phyloP scores from a whole-genome alignment of 2,329 filamentous ascomycete genomes.

The Sarocladiaceae sp. region DNA sequence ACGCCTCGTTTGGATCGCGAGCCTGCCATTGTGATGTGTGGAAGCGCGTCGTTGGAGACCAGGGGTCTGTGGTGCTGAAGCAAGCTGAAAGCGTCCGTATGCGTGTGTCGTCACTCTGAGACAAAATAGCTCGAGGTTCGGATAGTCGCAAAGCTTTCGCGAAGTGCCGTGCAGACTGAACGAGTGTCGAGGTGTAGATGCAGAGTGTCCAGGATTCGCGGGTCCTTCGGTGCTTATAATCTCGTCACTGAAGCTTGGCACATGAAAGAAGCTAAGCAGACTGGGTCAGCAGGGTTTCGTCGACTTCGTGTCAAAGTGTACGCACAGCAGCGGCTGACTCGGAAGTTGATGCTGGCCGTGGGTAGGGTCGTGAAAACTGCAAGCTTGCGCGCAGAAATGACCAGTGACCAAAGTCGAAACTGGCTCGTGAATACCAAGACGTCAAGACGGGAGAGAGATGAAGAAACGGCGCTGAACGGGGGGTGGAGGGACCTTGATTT shows the following conservation, averaged over 20 bases:
- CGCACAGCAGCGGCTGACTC: not conserved
- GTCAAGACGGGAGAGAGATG: not conserved
- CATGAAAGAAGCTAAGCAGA: constrained; percentile 8
- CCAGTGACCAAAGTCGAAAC: not conserved
- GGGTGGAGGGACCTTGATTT: constrained; percentile 9
- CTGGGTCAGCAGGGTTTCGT: not conserved
- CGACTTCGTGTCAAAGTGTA: not conserved
- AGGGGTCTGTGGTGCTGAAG: not conserved
- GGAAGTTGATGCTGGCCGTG: not conserved
- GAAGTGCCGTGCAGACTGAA: not conserved
- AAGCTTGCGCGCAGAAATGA: not conserved
- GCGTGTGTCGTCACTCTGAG: not conserved
- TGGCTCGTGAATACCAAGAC: not conserved
- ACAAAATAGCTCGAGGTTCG: not conserved
- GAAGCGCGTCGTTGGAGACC: constrained; percentile 8
- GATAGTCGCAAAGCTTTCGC: not conserved
- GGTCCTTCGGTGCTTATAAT: constrained; percentile 1
- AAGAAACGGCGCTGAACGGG: not conserved
- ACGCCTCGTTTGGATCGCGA: constrained; percentile 45
- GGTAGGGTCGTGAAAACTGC: not conserved
- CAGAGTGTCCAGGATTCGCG: not conserved
- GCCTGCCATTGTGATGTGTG: constrained; percentile 21
- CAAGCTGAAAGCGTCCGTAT: not conserved
- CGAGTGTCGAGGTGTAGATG: not conserved
- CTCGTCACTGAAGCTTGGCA: constrained; percentile 8